Base-by-base conservation (phyloP, 78 protist species). In the Chrysochromulina parva region DNA sequence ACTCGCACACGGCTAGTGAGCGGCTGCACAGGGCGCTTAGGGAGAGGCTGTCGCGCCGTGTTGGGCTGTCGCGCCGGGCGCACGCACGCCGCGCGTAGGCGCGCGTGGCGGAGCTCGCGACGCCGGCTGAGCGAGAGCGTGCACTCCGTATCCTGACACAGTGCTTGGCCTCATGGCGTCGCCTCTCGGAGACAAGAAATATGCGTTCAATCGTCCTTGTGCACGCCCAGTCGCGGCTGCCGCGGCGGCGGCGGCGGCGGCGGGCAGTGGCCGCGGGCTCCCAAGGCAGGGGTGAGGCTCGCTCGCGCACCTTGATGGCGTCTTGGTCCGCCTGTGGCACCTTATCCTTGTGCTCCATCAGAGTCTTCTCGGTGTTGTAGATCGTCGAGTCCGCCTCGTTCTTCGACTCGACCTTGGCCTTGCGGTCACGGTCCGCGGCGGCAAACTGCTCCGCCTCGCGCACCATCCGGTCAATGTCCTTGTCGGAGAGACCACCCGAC, bases 391-490 rank as follows among this genome's bases (percentile, higher is more conserved):
- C 98, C 54, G 96, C 96, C 26, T 57, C 62, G 97, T 97, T 97
- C 50, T 62, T 3, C 26, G 91, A 95, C 92, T 96, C 96, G 28
- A 88, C 88, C 26, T 17, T 13, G 57, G 54, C 98, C 91, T 80
- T 91, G 89, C 90, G 67, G 86, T 62, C 6, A 47, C 11, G 2
- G 88, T 97, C 98, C 20, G 1, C 95, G 26, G 90, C 97, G 54
- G 90, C 90, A 62, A 84, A 22, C 85, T 13, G 54, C 95, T 98
- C 99, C 67, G 99, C 99, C 50, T 98, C 99, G 24, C 81, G 58
- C 57, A 98, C 93, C 99, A 98, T 99, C 58, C 92, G 67, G 85
- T 96, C 98, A 90, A 99, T 95, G 71, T 98, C 98, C 9, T 88
- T 96, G 88, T 97, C 94, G 90, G 95, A 82, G 57, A 99, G 95